Conservation (phyloP, 768 basidiomycete species). For the Fomitopsis pulvina region DNA sequence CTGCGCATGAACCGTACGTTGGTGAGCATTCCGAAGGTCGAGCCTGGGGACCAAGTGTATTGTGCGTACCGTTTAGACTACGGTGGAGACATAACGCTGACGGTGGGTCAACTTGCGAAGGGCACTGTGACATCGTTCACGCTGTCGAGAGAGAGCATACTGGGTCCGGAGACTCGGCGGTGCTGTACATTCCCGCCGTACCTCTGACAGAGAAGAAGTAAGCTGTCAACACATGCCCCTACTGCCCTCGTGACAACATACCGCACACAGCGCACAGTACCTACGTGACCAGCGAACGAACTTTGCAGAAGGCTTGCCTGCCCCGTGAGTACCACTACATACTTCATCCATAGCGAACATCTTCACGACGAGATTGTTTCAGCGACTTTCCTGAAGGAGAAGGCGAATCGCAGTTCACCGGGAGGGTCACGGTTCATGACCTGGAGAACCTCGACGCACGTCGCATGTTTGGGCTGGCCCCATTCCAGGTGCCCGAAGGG, state of each 20-base stretch:
- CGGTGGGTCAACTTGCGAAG: not conserved
- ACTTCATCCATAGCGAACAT: constrained; percentile 22
- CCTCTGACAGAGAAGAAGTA: constrained; percentile 51
- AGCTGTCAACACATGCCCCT: not conserved
- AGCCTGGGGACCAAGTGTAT: constrained; percentile 73
- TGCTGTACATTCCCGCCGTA: constrained; percentile 74
- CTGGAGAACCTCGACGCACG: constrained; percentile 31
- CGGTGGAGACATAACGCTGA: not conserved
- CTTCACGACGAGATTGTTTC: no score
- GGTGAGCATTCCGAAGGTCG: constrained; percentile 60
- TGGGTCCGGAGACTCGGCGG: constrained; percentile 51
- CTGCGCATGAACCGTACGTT: constrained; percentile 53
- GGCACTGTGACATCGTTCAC: constrained; percentile 37
- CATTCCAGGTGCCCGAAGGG: constrained; percentile 18
- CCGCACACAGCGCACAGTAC: constrained; percentile 38
- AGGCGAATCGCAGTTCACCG: constrained; percentile 32
- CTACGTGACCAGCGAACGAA: constrained; percentile 54
- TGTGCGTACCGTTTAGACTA: constrained; percentile 26
- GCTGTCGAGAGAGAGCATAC: constrained; percentile 45
- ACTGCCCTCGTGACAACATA: not conserved
- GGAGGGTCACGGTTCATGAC: constrained; percentile 33
- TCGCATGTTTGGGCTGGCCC: constrained; percentile 37
- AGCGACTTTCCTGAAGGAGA: constrained; percentile 52
- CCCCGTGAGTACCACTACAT: constrained; percentile 44
- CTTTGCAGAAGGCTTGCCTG: constrained; percentile 51